These are phyloP conservation scores for Amphicarpaea edgeworthii DNA, from an alignment of 306 rosid genomes.

Conservation along the genomic window DNA sequence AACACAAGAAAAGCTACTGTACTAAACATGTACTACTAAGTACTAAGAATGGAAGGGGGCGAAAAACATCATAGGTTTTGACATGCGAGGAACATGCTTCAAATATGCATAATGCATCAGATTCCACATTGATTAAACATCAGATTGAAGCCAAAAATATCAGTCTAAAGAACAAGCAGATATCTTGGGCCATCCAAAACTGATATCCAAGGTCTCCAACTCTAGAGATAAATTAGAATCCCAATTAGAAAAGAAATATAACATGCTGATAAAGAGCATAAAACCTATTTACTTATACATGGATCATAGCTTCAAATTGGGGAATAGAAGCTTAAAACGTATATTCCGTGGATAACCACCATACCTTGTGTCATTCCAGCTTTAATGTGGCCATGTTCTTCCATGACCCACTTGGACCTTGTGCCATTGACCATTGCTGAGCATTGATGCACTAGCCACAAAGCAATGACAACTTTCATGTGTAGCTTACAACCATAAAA, in stretches of 20 bases:
- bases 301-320: constrained; percentile 22
- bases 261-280: constrained; percentile 15
- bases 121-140: constrained; percentile 22
- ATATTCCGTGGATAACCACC: constrained; percentile 32
- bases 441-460: constrained; percentile 43
- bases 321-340: constrained; percentile 20
- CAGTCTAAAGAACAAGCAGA: neutral
- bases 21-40: neutral
- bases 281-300: neutral
- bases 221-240: constrained; percentile 6
- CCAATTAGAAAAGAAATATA: neutral
- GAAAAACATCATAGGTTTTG: neutral
- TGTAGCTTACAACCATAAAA: constrained; percentile 43
- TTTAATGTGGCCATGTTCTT: constrained; percentile 44
- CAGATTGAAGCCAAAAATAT: constrained; percentile 24
- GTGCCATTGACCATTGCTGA: constrained; percentile 49
- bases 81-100: constrained; percentile 13
- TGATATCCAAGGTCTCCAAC: constrained; percentile 17
- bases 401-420: constrained; percentile 42
- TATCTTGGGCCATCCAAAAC: constrained; percentile 21
- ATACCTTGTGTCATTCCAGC: constrained; percentile 43
- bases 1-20: neutral
- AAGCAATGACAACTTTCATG: constrained; percentile 36
- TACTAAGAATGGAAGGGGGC: neutral
- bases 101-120: constrained; percentile 22